Evolutionary conservation across 352 stramenopile genomes (phyloP), one percentile per base, ranked within the genome.

Genomic region (Phytophthora aleatoria): DNA sequence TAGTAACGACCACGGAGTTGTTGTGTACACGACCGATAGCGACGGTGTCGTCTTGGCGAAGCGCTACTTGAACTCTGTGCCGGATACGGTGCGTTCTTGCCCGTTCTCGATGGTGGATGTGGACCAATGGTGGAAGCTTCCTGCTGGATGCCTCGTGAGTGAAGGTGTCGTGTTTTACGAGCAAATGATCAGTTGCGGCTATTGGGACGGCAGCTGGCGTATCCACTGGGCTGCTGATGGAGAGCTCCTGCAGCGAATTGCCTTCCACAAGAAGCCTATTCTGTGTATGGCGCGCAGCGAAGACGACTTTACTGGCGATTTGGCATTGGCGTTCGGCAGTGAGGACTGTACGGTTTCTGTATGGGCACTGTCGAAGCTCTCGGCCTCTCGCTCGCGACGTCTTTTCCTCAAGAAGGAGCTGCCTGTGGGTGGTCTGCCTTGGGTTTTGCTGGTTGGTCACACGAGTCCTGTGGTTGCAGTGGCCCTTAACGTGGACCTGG

Each of bases 131-230:
- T 95, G 86, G 86, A 90, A 91, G 45, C 74, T 95, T 20, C 86
- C 86, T 16, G 71, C 78, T 5, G 85, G 85, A 12, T 93, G 84
- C 20, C 67, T 91, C 9, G 84, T 90, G 36, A 83, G 74, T 47
- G 84, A 92, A 61, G 85, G 86, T 35, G 82, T 95, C 12, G 86
- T 95, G 39, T 95, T 93, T 50, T 95, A 95, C 60, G 86, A 95
- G 67, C 86, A 95, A 52, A 95, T 95, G 86, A 92, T 95, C 58
- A 95, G 86, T 69, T 95, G 84, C 56, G 86, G 86, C 7, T 94
- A 94, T 61, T 95, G 85, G 83, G 87, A 95, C 69, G 87, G 87
- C 12, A 94, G 87, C 50, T 95, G 87, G 87, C 83, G 87, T 2
- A 95, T 95, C 38, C 85, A 94, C 57, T 95, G 87, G 87, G 90